phyloP scores from a whole-genome alignment of 257 asterid species.

The Striga asiatica region DNA sequence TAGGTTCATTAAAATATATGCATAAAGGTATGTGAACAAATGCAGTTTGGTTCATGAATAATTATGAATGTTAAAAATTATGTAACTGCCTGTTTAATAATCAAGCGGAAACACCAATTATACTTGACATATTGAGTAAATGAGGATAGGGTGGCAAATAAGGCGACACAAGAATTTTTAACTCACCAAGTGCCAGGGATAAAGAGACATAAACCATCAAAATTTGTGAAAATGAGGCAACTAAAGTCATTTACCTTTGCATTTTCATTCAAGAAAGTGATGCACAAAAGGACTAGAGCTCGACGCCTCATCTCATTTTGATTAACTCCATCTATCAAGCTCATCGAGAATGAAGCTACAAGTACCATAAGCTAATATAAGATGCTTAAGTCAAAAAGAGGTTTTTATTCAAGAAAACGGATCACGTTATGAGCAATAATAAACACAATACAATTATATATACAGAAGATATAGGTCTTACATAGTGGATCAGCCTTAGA shows the following conservation, averaged over 20 bases:
- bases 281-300: slow-evolving; percentile 79
- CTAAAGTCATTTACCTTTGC: slow-evolving; percentile 57
- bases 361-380: slow-evolving; percentile 12
- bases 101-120: too few relatives aligned
- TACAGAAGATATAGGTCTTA: slow-evolving; percentile 28
- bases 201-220: too few relatives aligned
- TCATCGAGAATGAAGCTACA: slow-evolving; percentile 50
- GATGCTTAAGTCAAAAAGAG: slow-evolving; percentile 10
- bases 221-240: slow-evolving; percentile 2
- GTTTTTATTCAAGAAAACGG: not conserved
- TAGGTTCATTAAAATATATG: too few relatives aligned
- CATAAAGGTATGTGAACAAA: too few relatives aligned
- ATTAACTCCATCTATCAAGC: slow-evolving; percentile 84
- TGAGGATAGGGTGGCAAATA: too few relatives aligned
- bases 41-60: too few relatives aligned
- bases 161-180: not conserved
- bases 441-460: not conserved
- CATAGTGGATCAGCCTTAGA: slow-evolving; percentile 62
- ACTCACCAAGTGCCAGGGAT: not conserved
- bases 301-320: slow-evolving; percentile 71
- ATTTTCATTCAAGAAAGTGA: slow-evolving; percentile 42
- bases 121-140: too few relatives aligned
- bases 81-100: too few relatives aligned
- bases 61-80: too few relatives aligned
- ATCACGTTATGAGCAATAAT: slow-evolving; percentile 8